Base-by-base conservation (phyloP, 177 flowering plant genomes). In the Telopea speciosissima region DNA sequence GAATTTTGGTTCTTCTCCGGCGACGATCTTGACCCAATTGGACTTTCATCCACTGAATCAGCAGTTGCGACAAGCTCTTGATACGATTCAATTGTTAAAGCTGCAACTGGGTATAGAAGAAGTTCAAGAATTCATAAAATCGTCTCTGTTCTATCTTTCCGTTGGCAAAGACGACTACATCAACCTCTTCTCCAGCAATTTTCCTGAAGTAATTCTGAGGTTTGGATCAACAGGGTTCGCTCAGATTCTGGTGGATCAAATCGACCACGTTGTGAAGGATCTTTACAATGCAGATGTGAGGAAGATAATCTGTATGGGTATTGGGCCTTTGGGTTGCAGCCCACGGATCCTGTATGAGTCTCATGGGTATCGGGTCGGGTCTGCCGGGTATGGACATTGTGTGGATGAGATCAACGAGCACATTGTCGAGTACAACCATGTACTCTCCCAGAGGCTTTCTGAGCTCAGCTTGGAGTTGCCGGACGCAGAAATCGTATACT, bases 161-260 rank as follows among this genome's bases (percentile, higher is more conserved):
- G 77, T 89, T 25, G 97, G 92, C 40, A 86, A 85, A 76, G 89
- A 88, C 24, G 97, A 91, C 72, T 86, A 80, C 79, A 71, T 82
- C 59, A 62, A 81, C 45, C 78, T 84, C 77, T 76, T 82, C 63
- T 79, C 80, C 40, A 65, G 54, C 19, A 74, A 81, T 63, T 24
- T 70, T 24, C 69, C 77, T 5, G 72, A 78, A 45, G 33, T 69
- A 9, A 69, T 67, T 63, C 70, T 11, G 61, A 70, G 63, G 44
- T 75, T 59, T 63, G 61, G 70, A 12, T 70, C 77, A 36, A 71
- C 33, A 10, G 61, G 63, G 22, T 87, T 87, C 59, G 78, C 85
- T 6, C 77, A 22, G 36, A 65, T 86, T 45, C 72, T 90, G 56
- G 96, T 79, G 4, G 12, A 79, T 62, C 87, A 87, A 74, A 82